Percentiles rank a stretch among this genome's conserved stretches.
phyloP scores from a whole-genome alignment of 2,329 filamentous ascomycete genomes.

The Ophiostoma fasciatum region DNA sequence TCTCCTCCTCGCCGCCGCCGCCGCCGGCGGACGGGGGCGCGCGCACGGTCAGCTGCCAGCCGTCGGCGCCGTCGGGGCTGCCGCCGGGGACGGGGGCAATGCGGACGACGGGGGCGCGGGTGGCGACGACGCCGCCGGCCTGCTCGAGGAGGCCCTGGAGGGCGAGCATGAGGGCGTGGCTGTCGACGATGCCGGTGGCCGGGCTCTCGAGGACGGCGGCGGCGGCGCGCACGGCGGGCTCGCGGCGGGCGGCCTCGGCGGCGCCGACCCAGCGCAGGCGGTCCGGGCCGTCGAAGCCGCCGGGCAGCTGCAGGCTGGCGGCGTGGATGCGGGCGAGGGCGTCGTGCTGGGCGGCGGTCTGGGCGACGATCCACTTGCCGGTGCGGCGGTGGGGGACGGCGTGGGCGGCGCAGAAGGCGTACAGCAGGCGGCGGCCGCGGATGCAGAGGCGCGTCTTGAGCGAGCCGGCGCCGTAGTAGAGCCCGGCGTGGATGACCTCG shows the following conservation, averaged over 20 bases:
- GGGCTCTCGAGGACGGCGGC: conserved; percentile 69
- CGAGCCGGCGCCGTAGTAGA: conserved; percentile 67
- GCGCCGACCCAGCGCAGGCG: conserved; percentile 55
- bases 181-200: conserved; percentile 82
- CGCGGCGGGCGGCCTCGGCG: conserved; percentile 46
- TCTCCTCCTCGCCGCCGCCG: conserved; percentile 22
- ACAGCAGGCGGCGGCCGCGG: conserved; percentile 60
- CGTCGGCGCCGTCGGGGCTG: conserved; percentile 28
- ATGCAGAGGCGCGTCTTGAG: conserved; percentile 80
- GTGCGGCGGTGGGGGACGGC: conserved; percentile 57
- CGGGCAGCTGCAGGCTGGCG: conserved; percentile 24
- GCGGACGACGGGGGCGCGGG: conserved; percentile 48
- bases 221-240: conserved; percentile 61
- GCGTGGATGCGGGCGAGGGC: conserved; percentile 38
- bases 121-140: conserved; percentile 56
- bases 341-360: conserved; percentile 55
- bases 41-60: conserved; percentile 61
- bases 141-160: conserved; percentile 67
- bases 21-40: conserved; percentile 26
- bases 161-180: conserved; percentile 68
- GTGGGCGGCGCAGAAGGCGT: conserved; percentile 56
- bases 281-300: conserved; percentile 13
- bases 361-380: conserved; percentile 92
- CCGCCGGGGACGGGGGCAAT: conserved; percentile 33
- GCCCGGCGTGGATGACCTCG: conserved; percentile 90